Percentiles rank a stretch among this genome's conserved stretches.
phyloP scores from a whole-genome alignment of 805 yeast species.

The Barnettozyma vustinii region DNA sequence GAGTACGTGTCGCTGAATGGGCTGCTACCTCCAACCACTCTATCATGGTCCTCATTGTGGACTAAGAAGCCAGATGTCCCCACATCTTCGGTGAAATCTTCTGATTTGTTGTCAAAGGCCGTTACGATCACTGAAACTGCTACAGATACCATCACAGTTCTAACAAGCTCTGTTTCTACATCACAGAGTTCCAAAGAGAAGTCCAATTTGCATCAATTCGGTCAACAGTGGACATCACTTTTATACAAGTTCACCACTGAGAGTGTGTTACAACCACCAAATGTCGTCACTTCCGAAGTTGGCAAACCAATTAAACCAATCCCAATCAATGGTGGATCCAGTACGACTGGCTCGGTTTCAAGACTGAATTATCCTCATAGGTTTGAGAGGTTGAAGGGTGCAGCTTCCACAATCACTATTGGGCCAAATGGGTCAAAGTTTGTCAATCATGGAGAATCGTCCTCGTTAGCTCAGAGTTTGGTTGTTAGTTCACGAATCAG shows the following conservation, averaged over 20 bases:
- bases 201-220: constrained; percentile 1
- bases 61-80: background rate
- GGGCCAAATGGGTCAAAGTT: constrained; percentile 25
- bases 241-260: constrained; percentile 13
- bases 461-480: constrained; percentile 15
- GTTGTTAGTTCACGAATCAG: constrained; percentile 23
- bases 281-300: constrained; percentile 19
- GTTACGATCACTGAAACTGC: background rate
- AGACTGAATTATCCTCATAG: constrained; percentile 6
- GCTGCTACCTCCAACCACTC: constrained; percentile 4
- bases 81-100: background rate
- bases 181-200: background rate
- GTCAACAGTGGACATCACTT: constrained; percentile 16
- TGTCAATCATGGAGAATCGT: constrained; percentile 24
- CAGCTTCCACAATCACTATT: constrained; percentile 23
- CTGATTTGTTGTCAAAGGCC: background rate
- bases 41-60: constrained; percentile 5
- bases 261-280: constrained; percentile 7
- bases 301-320: constrained; percentile 15
- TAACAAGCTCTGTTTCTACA: background rate
- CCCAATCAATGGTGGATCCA: background rate
- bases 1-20: constrained; percentile 7
- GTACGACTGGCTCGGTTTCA: background rate
- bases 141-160: background rate
- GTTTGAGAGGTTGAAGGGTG: constrained; percentile 16